A percentile compares a stretch with the other conserved stretches of the same genome.
phyloP scores from a whole-genome alignment of 2,329 filamentous ascomycete species.

The Blastomyces parvus region DNA sequence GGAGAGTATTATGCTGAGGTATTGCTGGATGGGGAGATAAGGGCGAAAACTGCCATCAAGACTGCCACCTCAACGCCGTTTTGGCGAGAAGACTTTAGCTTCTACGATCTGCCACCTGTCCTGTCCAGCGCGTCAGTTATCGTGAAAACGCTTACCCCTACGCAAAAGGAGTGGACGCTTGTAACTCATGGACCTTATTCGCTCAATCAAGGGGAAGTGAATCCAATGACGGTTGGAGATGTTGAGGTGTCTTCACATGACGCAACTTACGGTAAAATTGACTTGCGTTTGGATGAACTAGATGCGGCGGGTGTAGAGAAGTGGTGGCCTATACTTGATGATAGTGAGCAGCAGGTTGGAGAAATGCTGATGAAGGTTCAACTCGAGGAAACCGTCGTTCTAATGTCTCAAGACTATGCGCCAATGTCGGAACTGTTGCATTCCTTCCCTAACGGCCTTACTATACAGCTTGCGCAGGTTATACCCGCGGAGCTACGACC shows the following conservation, averaged over 20 bases:
- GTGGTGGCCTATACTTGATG: slow-evolving; percentile 76
- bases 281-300: slow-evolving; percentile 69
- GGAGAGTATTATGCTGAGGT: slow-evolving; percentile 43
- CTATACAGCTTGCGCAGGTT: slow-evolving; percentile 70
- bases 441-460: slow-evolving; percentile 72
- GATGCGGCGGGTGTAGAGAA: slow-evolving; percentile 71
- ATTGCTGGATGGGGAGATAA: slow-evolving; percentile 40
- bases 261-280: slow-evolving; percentile 50
- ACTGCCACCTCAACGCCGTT: slow-evolving; percentile 38
- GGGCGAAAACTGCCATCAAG: slow-evolving; percentile 42
- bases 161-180: slow-evolving; percentile 43
- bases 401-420: slow-evolving; percentile 77
- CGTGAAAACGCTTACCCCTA: slow-evolving; percentile 39
- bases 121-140: slow-evolving; percentile 39
- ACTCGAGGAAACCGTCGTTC: slow-evolving; percentile 80
- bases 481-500: slow-evolving; percentile 67
- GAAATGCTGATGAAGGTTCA: slow-evolving; percentile 75
- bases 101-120: slow-evolving; percentile 40
- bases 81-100: slow-evolving; percentile 42
- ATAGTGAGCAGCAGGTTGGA: slow-evolving; percentile 64
- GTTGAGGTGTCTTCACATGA: slow-evolving; percentile 41
- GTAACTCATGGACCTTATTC: slow-evolving; percentile 37
- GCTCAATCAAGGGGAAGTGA: slow-evolving; percentile 32
- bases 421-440: slow-evolving; percentile 75
- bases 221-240: slow-evolving; percentile 32